Base-by-base conservation (phyloP, 2,329 filamentous ascomycete species). In the Penicillium italicum region DNA sequence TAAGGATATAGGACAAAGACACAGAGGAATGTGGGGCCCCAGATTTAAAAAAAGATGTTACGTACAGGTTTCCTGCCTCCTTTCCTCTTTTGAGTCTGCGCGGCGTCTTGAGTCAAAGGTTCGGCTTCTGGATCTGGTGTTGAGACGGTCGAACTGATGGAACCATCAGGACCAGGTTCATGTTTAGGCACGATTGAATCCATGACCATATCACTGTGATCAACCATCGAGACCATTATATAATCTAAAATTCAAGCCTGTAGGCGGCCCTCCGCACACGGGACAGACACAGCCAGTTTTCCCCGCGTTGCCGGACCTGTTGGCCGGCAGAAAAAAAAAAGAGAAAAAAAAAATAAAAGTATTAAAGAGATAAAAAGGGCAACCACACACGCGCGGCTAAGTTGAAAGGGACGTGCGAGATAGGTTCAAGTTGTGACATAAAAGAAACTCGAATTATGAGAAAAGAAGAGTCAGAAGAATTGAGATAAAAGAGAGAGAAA, bases 61-160 rank as follows among this genome's bases (percentile, higher is more conserved):
- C 85, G 76, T 86, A 97, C 94, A 71, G 94, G 94, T 80, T 97
- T 99, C 71, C 94, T 87, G 59, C 94, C 94, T 70, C 94, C 94
- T 80, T 99, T 99, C 71, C 94, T 86, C 82, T 99, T 99, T 72
- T 92, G 91, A 47, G 74, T 75, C 62, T 77, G 77, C 53, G 73
- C 69, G n/a, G 73, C 68, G 56, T 79, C 76, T 60, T 74, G 75
- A 12, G 64, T 70, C 50, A 74, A 63, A 33, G 68, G 64, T 57
- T 74, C 71, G 50, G 70, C 74, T 56, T 77, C 76, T 11, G 73
- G 69, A 45, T 79, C 77, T 12, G 77, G 77, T 3, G 76, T 76
- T 41, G 78, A 80, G 47, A 74, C 72, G n/a, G 71, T 68, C 28
- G 75, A 77, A 58, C 73, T 76, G 66, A 74, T 73, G 34, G 75